Conservation (phyloP, 2,329 filamentous ascomycete genomes). For the Venturia carpophila region DNA sequence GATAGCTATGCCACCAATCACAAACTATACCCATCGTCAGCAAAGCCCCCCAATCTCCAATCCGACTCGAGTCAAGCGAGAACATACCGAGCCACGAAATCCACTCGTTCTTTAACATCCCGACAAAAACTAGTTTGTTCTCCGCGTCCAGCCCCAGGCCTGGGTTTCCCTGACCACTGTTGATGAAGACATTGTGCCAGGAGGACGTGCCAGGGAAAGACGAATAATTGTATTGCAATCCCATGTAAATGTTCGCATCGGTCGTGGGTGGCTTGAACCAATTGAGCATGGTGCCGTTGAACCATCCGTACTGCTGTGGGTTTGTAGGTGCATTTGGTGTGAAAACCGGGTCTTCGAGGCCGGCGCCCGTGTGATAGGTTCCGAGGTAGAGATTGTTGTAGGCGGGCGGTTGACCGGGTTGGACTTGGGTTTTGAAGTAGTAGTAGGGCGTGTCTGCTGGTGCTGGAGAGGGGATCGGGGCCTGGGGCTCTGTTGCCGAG, state of each 20-base stretch:
- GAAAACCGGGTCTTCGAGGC: background rate
- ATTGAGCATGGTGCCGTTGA: background rate
- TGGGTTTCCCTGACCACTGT: background rate
- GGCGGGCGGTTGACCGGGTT: background rate
- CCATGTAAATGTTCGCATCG: background rate
- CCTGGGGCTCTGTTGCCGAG: background rate
- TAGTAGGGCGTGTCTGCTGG: background rate
- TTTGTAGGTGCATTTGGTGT: background rate
- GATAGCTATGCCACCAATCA: background rate
- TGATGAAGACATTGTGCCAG: background rate
- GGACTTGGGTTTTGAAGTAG: background rate
- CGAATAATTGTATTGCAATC: background rate
- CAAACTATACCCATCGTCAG: conserved; percentile 1
- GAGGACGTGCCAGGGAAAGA: background rate
- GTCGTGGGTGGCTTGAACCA: background rate
- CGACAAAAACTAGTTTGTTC: background rate
- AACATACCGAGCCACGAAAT: background rate
- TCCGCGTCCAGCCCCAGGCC: background rate
- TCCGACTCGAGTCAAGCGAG: background rate
- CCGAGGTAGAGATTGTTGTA: background rate
- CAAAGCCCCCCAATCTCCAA: background rate
- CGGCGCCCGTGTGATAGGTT: background rate
- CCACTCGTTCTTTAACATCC: background rate
- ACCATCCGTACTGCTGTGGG: background rate
- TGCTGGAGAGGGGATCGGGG: background rate